phyloP scores from a whole-genome alignment of 2,329 filamentous ascomycete species.

The Scedosporium dehoogii region DNA sequence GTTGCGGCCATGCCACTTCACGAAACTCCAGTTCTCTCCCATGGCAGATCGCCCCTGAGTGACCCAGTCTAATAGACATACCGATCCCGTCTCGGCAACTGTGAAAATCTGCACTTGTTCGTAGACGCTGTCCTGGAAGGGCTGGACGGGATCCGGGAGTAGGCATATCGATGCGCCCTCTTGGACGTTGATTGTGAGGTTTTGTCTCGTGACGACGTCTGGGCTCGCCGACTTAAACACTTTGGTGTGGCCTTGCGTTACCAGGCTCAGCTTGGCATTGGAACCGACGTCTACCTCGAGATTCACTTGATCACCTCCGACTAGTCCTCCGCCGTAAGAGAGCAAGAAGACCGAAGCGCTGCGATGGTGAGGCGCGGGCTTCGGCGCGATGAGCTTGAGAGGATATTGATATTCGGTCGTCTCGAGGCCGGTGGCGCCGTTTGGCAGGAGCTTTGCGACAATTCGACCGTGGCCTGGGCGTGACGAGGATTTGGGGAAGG shows the following conservation, averaged over 20 bases:
- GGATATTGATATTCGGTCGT: slow-evolving; percentile 85
- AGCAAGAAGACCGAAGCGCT: slow-evolving; percentile 79
- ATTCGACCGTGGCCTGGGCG: slow-evolving; percentile 71
- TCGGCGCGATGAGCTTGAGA: slow-evolving; percentile 81
- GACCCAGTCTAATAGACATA: slow-evolving; percentile 91
- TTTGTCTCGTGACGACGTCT: slow-evolving; percentile 48
- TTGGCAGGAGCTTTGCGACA: slow-evolving; percentile 61
- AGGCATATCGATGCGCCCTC: slow-evolving; percentile 48
- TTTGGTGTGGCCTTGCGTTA: slow-evolving; percentile 80
- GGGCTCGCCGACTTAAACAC: slow-evolving; percentile 70
- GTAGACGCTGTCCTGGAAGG: slow-evolving; percentile 76
- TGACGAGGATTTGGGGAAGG: slow-evolving; percentile 66
- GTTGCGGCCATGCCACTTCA: slow-evolving; percentile 71
- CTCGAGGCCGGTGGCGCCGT: slow-evolving; percentile 59
- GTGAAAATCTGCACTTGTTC: slow-evolving; percentile 75
- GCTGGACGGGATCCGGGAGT: slow-evolving; percentile 87
- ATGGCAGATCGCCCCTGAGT: slow-evolving; percentile 75
- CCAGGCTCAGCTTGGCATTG: slow-evolving; percentile 55
- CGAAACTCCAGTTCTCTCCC: slow-evolving; percentile 82
- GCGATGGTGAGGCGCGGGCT: slow-evolving; percentile 50
- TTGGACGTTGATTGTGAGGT: slow-evolving; percentile 39
- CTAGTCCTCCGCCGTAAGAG: slow-evolving; percentile 88
- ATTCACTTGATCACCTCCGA: slow-evolving; percentile 75
- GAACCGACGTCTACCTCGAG: slow-evolving; percentile 58
- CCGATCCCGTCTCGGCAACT: slow-evolving; percentile 42